Conservation (phyloP, 164 flowering plant species). For the Taxillus chinensis region DNA sequence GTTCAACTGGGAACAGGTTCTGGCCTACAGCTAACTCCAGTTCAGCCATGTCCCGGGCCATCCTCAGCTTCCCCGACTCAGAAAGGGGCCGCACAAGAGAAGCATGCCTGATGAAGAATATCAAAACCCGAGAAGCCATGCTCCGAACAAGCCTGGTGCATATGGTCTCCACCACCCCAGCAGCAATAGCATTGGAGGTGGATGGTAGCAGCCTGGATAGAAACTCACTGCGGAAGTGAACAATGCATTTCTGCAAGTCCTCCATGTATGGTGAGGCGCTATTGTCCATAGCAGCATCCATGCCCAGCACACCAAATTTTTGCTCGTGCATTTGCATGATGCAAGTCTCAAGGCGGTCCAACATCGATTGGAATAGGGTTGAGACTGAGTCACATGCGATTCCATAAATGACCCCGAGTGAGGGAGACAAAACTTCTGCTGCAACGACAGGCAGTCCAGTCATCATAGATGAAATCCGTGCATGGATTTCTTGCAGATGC, state of each 20-base stretch:
- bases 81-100: constrained; percentile 94
- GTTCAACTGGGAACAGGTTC: constrained; percentile 86
- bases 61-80: constrained; percentile 84
- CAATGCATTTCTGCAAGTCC: constrained; percentile 69
- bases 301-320: constrained; percentile 53
- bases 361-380: constrained; percentile 83
- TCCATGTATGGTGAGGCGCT: constrained; percentile 92
- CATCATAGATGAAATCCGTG: constrained; percentile 50
- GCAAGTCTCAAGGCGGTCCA: constrained; percentile 80
- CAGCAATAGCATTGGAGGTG: constrained; percentile 25
- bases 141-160: constrained; percentile 68
- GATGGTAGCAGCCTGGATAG: constrained; percentile 63
- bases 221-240: constrained; percentile 77
- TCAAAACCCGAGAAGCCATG: constrained; percentile 79
- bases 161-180: constrained; percentile 54
- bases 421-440: constrained; percentile 65
- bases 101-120: constrained; percentile 81
- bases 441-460: constrained; percentile 60
- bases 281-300: constrained; percentile 81
- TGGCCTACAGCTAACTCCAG: constrained; percentile 87
- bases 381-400: constrained; percentile 87
- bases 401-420: constrained; percentile 64
- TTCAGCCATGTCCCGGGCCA: constrained; percentile 98
- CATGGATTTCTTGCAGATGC: constrained; percentile 86
- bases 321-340: constrained; percentile 90